A percentile compares a stretch with the other conserved stretches of the same genome.
phyloP scores from a whole-genome alignment of 257 asterid species.

The Ehretia macrophylla region DNA sequence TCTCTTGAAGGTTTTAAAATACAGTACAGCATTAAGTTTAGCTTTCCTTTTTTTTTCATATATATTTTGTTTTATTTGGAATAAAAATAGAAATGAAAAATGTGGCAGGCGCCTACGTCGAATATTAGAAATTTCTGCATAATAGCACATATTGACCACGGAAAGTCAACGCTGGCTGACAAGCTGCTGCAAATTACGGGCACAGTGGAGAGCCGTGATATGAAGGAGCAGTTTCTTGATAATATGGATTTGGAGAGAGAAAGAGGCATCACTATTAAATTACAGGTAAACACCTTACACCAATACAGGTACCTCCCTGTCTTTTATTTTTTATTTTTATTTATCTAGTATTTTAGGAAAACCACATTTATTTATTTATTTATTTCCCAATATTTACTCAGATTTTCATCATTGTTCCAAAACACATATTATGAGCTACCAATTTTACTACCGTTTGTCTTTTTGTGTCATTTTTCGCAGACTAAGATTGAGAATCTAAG shows the following conservation, averaged over 20 bases:
- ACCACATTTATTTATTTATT: no score
- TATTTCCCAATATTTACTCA: no score
- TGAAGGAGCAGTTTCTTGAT: constrained; percentile 97
- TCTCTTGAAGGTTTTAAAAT: constrained; percentile 61
- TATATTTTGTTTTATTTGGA: neutral
- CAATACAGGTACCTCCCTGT: neutral
- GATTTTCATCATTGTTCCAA: no score
- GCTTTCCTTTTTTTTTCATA: no score
- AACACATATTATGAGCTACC: no score
- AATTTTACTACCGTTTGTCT: no score
- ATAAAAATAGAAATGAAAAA: neutral
- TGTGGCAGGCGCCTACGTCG: constrained; percentile 63
- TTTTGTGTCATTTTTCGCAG: no score
- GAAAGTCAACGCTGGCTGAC: constrained; percentile 94
- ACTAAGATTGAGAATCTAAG: no score
- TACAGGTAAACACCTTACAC: constrained; percentile 55
- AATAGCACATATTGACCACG: constrained; percentile 96
- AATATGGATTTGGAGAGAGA: constrained; percentile 99
- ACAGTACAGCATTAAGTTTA: neutral
- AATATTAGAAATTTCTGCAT: constrained; percentile 88
- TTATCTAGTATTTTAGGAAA: neutral
- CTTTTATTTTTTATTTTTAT: neutral
- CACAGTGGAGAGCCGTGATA: constrained; percentile 85
- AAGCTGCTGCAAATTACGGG: constrained; percentile 94
- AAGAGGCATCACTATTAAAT: constrained; percentile 96